Conservation (phyloP, 2,329 filamentous ascomycete genomes). For the Ophiostoma pallidulum region DNA sequence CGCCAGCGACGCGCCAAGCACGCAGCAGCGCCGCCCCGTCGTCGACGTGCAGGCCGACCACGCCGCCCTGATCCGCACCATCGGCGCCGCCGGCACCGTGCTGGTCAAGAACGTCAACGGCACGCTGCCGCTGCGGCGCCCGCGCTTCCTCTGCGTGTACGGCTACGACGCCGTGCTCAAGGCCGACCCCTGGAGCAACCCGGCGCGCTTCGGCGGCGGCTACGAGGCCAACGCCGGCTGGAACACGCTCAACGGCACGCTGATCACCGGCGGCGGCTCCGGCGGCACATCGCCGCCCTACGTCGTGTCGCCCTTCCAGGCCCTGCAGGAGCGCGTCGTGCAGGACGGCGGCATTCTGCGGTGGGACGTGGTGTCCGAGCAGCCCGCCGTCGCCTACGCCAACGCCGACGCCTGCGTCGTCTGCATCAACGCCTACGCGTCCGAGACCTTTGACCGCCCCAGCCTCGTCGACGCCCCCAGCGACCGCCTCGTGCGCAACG, state of each 20-base stretch:
- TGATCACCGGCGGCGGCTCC: constrained; percentile 42
- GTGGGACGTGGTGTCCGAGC: constrained; percentile 41
- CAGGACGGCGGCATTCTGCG: constrained; percentile 48
- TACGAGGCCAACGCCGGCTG: constrained; percentile 37
- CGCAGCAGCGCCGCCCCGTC: constrained; percentile 54
- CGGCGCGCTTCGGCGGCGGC: constrained; percentile 29
- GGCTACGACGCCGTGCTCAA: constrained; percentile 51
- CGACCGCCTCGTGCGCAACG: constrained; percentile 45
- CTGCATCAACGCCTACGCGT: constrained; percentile 61
- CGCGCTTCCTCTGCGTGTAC: constrained; percentile 48
- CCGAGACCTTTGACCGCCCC: constrained; percentile 63
- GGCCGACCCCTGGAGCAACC: constrained; percentile 37
- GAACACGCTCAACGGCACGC: constrained; percentile 43
- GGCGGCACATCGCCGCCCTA: constrained; percentile 42
- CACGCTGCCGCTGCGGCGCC: constrained; percentile 37
- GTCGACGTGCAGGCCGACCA: constrained; percentile 47
- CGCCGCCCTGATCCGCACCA: constrained; percentile 36
- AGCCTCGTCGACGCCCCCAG: constrained; percentile 60
- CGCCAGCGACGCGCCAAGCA: constrained; percentile 36
- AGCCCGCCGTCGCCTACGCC: constrained; percentile 32
- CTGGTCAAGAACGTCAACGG: constrained; percentile 55
- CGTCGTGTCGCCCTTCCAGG: constrained; percentile 40
- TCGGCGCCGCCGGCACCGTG: constrained; percentile 49
- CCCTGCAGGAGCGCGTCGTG: constrained; percentile 43
- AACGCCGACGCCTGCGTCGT: constrained; percentile 54